These are phyloP conservation scores for Dipteronia sinensis DNA, from an alignment of 345 rosid species.

Conservation along the genomic window DNA sequence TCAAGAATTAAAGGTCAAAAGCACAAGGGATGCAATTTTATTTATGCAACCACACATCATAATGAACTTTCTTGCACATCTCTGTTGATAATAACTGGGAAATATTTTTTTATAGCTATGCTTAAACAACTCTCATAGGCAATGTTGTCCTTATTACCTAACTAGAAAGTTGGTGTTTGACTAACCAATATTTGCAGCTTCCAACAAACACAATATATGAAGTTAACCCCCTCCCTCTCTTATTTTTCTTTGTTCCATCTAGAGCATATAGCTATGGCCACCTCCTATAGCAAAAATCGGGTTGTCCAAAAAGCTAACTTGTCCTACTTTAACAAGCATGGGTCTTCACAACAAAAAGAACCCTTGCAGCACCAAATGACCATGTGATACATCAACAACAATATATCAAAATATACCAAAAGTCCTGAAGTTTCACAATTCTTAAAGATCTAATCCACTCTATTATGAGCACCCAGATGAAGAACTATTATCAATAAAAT, in stretches of 20 bases:
- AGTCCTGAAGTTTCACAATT: not conserved
- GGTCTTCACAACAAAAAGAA: not conserved
- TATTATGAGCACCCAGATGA: not conserved
- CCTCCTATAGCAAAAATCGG: not conserved
- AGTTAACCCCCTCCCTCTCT: not conserved
- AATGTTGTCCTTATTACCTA: not conserved
- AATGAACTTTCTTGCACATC: slow-evolving; percentile 1
- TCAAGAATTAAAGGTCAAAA: not conserved
- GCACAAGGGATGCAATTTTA: not conserved
- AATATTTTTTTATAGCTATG: not conserved
- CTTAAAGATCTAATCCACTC: not conserved
- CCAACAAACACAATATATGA: not conserved
- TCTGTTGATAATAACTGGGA: not conserved
- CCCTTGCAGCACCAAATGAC: not conserved
- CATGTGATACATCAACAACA: not conserved
- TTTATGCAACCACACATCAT: not conserved
- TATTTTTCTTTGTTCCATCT: no score
- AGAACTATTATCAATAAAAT: not conserved
- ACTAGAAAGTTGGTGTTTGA: not conserved
- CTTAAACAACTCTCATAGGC: slow-evolving; percentile 1
- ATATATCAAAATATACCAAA: not conserved
- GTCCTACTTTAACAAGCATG: not conserved
- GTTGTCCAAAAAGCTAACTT: not conserved
- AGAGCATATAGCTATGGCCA: not conserved
- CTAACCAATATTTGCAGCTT: slow-evolving; percentile 3